Evolutionary conservation across 1,284 basidiomycete species (phyloP).

Genomic region (Marasmius sp.): DNA sequence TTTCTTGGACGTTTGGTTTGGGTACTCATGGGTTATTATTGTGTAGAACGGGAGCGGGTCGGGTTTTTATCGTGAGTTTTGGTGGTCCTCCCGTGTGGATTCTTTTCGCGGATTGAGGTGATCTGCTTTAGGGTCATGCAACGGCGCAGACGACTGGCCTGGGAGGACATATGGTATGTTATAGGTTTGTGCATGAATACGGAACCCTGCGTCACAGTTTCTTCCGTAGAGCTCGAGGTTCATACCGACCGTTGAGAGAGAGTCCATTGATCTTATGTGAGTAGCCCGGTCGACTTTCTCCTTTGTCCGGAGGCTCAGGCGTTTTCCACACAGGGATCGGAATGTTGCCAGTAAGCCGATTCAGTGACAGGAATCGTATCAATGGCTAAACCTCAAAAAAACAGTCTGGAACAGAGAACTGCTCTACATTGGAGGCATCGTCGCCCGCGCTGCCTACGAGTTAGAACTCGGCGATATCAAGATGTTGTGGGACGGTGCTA

Average conservation of each 20-base stretch:
- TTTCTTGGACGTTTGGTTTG: neutral
- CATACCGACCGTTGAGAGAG: constrained; percentile 96
- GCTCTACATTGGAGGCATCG: constrained; percentile 79
- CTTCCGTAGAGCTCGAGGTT: constrained; percentile 83
- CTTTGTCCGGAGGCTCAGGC: constrained; percentile 14
- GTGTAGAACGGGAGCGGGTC: constrained; percentile 59
- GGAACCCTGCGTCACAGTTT: constrained; percentile 40
- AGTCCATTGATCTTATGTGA: constrained; percentile 88
- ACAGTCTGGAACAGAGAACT: constrained; percentile 88
- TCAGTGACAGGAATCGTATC: neutral
- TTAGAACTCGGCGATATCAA: constrained; percentile 70
- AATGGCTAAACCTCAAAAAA: constrained; percentile 2
- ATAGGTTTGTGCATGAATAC: neutral
- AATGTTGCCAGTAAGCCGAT: constrained; percentile 63
- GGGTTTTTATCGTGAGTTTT: constrained; percentile 72
- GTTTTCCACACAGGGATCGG: constrained; percentile 53
- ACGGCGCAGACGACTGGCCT: constrained; percentile 94
- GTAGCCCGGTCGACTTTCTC: constrained; percentile 21
- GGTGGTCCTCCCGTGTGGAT: neutral
- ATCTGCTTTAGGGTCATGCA: constrained; percentile 59
- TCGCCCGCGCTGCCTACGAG: constrained; percentile 86
- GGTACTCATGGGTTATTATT: constrained; percentile 7
- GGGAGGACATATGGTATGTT: constrained; percentile 75
- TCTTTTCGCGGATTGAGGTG: neutral
- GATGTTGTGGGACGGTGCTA: constrained; percentile 54